Conservation (phyloP, 257 asterid genomes). For the Cynanchum wilfordii region DNA sequence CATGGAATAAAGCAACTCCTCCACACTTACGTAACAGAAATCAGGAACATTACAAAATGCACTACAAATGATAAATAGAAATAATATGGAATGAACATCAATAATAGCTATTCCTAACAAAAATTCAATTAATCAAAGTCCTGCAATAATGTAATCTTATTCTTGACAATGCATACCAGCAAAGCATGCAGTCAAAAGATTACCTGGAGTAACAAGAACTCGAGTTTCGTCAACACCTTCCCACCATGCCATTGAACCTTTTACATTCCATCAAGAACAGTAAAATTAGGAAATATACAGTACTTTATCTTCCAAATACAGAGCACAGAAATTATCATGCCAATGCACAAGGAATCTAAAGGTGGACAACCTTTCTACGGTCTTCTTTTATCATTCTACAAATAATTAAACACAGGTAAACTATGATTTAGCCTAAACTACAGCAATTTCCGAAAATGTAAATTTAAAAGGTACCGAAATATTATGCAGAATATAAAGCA, state of each 20-base stretch:
- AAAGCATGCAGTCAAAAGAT: background rate
- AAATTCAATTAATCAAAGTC: background rate
- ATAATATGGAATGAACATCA: background rate
- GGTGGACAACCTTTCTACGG: background rate
- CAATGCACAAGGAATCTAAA: background rate
- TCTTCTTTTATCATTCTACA: background rate
- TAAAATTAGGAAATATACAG: background rate
- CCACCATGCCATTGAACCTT: constrained; percentile 66
- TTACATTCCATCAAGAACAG: constrained; percentile 4
- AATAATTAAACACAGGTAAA: background rate
- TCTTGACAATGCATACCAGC: background rate
- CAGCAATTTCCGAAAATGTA: background rate
- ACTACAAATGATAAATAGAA: background rate
- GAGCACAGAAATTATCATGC: background rate
- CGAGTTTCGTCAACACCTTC: constrained; percentile 65
- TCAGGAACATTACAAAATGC: background rate
- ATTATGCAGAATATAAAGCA: background rate
- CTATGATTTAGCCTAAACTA: background rate
- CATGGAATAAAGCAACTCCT: background rate
- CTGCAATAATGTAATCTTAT: background rate
- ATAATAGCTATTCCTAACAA: background rate
- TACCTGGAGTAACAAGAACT: constrained; percentile 72
- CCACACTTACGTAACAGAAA: background rate
- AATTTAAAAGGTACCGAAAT: background rate
- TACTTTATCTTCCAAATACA: background rate